Base-by-base conservation (phyloP, 768 basidiomycete genomes). In the Austroboletus festivus region DNA sequence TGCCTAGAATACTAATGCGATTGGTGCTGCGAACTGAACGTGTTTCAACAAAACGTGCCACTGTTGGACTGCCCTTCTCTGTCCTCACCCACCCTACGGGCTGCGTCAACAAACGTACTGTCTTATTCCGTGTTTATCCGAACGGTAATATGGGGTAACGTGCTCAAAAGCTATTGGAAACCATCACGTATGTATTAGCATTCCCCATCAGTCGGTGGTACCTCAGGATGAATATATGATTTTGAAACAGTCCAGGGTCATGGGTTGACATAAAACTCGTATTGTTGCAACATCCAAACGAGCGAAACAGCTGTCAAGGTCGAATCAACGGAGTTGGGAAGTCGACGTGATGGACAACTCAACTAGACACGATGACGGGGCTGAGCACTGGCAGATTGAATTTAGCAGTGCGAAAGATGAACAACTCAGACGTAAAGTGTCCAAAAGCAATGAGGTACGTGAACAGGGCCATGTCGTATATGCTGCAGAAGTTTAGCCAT, bases 381-480 rank as follows among this genome's bases (percentile, higher is more conserved):
- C 82, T 81, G 33, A 91, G 55, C 16, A 83, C 77, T 0, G 83
- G 83, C 0, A 70, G 58, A 38, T 75, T 76, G 41, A 89, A 52
- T 41, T 75, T 83, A 31, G 86, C 81, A 2, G 90, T 85, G 43
- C 82, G 77, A 72, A 85, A 99, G 52, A 96, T 79, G 60, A 93
- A 68, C 34, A 89, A 61, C 70, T 99, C 95, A 16, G 89, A 85
- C 33, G 78, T 77, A 64, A 96, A 97, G 71, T 99, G 95, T 5
- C 77, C 80, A 61, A 92, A 87, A 2, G 93, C 95, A 58, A 97
- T 82, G 47, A 93, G 79, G 71, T 95, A 98, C 31, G 90, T 86
- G 60, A 86, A 72, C 50, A 96, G 69, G 6, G 92, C 80, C 73
- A 96, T 84, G 66, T 95, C 86, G 69, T 96, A 99, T 19, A 93